Base-by-base conservation (phyloP, 2,329 filamentous ascomycete genomes). In the Simplicillium sp. region DNA sequence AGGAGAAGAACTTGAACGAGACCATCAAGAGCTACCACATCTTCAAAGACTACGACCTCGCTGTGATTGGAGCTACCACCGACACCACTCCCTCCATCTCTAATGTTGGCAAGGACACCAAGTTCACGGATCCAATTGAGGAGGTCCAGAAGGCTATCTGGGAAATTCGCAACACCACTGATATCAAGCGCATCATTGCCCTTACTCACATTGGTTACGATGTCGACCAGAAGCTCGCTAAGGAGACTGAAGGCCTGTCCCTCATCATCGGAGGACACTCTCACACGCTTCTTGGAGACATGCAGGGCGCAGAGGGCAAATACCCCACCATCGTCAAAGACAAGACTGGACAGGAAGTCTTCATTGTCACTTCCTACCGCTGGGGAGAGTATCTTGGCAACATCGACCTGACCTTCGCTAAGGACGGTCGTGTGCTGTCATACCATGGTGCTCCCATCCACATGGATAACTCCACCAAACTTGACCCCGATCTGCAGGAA, bases 381-480 rank as follows among this genome's bases (percentile, higher is more conserved):
- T 83, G 80, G 80, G 79, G 79, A 39, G 76, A 82, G 59, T 82
- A 82, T 42, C 58, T 83, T 3, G 80, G 79, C 43, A 79, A 79
- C 55, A 83, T 83, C 48, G 77, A 82, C 46, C 69, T 83, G 7
- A 76, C 74, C 1, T 83, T 80, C 50, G 76, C 80, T 49, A 47
- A 63, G 4, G 60, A 73, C 2, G 80, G 80, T 54, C 77, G 72
- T 54, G 71, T 81, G 13, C 65, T 82, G 6, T 68, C 68, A 4
- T 83, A 83, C 58, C 70, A 72, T 50, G 79, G 79, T 28, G 77
- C 70, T 0, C 79, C 80, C 1, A 74, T 83, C 48, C 77, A 80
- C 51, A 59, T 83, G 40, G 77, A 72, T 56, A 82, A 82, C 58
- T 59, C 66, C 3, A 82, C 76, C 1, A 57, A 62, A 39, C 71